phyloP scores from a whole-genome alignment of 495 filamentous ascomycete genomes.

The Penicillium manginii region DNA sequence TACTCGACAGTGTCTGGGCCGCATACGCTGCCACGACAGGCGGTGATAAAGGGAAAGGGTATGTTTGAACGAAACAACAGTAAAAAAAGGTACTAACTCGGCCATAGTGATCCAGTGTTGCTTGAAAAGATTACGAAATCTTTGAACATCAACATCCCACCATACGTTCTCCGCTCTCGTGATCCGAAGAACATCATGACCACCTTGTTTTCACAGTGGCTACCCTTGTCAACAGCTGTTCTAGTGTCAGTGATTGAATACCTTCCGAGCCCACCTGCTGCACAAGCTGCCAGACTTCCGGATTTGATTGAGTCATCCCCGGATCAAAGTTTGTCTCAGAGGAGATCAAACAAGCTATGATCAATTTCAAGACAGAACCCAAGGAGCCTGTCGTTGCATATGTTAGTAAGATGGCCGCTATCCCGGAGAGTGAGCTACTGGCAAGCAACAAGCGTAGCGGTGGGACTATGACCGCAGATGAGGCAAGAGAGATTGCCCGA shows the following conservation, averaged over 20 bases:
- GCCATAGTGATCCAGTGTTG: conserved; percentile 70
- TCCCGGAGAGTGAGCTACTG: conserved; percentile 87
- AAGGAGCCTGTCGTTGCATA: conserved; percentile 87
- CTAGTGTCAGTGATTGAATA: conserved; percentile 93
- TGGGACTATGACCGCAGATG: conserved; percentile 74
- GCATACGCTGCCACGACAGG: conserved; percentile 91
- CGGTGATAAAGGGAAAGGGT: conserved; percentile 81
- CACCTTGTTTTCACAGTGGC: conserved; percentile 84
- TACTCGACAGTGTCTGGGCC: conserved; percentile 96
- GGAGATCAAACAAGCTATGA: conserved; percentile 74
- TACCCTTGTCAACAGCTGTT: conserved; percentile 90
- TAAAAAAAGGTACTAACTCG: conserved; percentile 34
- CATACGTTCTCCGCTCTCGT: conserved; percentile 80
- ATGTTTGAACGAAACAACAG: conserved; percentile 25
- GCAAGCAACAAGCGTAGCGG: conserved; percentile 72
- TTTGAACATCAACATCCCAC: conserved; percentile 77
- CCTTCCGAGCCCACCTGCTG: conserved; percentile 81
- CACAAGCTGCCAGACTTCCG: conserved; percentile 82
- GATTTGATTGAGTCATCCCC: conserved; percentile 76
- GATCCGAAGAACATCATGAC: conserved; percentile 84
- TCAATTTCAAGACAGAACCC: conserved; percentile 69
- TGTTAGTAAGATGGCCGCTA: conserved; percentile 97
- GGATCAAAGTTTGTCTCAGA: conserved; percentile 70
- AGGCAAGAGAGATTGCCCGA: conserved; percentile 85
- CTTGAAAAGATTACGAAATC: conserved; percentile 96